Evolutionary conservation across 805 yeast species (phyloP).

Genomic region (Hagleromyces aurorensis): DNA sequence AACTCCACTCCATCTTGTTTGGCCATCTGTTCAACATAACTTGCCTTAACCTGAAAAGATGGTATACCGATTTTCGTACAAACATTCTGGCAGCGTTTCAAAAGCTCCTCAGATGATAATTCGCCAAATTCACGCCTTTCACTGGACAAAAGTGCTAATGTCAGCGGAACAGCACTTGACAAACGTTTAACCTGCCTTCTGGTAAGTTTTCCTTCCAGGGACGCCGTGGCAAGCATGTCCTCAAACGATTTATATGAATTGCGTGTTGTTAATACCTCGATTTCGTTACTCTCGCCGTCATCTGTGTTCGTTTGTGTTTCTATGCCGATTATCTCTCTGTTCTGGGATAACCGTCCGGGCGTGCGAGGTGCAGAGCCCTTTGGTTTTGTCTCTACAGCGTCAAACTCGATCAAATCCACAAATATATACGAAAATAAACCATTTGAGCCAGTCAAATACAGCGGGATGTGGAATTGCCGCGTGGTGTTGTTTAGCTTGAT

Average conservation of each 20-base stretch:
- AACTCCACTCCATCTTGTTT: conserved; percentile 54
- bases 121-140: conserved; percentile 20
- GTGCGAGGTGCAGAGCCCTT: conserved; percentile 42
- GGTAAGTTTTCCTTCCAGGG: conserved; percentile 31
- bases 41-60: conserved; percentile 34
- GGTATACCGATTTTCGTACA: conserved; percentile 41
- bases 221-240: conserved; percentile 31
- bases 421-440: conserved; percentile 82
- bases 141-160: conserved; percentile 49
- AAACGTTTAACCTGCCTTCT: conserved; percentile 26
- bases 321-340: conserved; percentile 38
- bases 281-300: conserved; percentile 32
- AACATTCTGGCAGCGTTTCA: conserved; percentile 22
- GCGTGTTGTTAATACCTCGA: conserved; percentile 34
- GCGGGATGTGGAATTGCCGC: conserved; percentile 50
- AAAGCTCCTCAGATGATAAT: conserved; percentile 27
- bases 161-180: conserved; percentile 39
- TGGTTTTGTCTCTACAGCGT: conserved; percentile 44
- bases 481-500: conserved; percentile 45
- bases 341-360: conserved; percentile 40
- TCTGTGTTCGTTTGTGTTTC: conserved; percentile 26
- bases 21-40: conserved; percentile 34
- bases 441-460: conserved; percentile 59
- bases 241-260: conserved; percentile 34
- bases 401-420: conserved; percentile 65